Conservation (phyloP, 768 basidiomycete genomes). For the Strobilomyces dryophilus region DNA sequence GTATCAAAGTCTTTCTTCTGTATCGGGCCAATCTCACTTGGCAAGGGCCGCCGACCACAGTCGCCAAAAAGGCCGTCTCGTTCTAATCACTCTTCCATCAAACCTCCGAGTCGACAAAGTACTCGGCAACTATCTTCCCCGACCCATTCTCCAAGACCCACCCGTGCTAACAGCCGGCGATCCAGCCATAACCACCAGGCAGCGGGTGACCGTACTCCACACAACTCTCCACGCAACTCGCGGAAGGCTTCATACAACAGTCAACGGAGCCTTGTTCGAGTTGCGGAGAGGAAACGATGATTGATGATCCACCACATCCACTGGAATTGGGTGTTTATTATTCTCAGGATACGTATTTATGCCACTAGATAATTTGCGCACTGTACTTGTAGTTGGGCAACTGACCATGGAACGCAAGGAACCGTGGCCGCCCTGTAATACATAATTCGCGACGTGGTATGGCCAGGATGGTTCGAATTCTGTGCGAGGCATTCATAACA, state of each 20-base stretch:
- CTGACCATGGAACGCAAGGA: background rate
- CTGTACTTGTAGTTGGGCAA: background rate
- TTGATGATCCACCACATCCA: background rate
- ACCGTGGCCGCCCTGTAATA: background rate
- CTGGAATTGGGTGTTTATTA: constrained; percentile 1
- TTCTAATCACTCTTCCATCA: constrained; percentile 7
- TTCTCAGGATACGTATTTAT: constrained; percentile 19
- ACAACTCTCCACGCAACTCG: constrained; percentile 12
- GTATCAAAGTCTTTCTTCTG: constrained; percentile 14
- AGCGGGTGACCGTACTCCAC: constrained; percentile 1
- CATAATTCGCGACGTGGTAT: constrained; percentile 1
- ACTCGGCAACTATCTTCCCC: constrained; percentile 14
- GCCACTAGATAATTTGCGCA: constrained; percentile 6
- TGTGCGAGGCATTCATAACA: background rate
- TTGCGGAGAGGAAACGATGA: constrained; percentile 5
- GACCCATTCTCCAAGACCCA: constrained; percentile 15
- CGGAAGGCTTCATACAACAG: constrained; percentile 17
- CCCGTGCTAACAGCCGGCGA: constrained; percentile 15
- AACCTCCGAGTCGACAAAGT: constrained; percentile 4
- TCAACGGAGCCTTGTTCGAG: constrained; percentile 9
- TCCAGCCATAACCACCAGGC: constrained; percentile 16
- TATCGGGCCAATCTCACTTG: constrained; percentile 27
- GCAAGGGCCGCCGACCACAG: constrained; percentile 14
- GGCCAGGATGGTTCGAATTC: background rate
- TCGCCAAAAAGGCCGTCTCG: constrained; percentile 6